phyloP scores from a whole-genome alignment of 129 eudicot genomes.

The Ambrosia trifida region DNA sequence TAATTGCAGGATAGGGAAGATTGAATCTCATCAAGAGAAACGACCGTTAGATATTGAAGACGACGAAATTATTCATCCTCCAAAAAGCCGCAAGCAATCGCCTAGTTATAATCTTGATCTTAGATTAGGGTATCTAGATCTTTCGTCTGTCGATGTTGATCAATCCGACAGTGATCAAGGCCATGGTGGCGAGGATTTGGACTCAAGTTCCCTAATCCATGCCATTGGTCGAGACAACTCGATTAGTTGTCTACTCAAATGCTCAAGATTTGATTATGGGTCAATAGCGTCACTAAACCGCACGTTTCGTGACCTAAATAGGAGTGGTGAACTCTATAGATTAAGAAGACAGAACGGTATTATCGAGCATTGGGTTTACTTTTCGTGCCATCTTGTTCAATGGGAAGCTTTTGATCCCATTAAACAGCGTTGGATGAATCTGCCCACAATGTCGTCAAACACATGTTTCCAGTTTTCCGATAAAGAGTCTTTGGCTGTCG shows the following conservation, averaged over 20 bases:
- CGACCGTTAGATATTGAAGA: constrained; percentile 48
- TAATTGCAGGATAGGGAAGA: constrained; percentile 47
- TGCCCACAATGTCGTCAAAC: constrained; percentile 63
- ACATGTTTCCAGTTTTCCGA: constrained; percentile 66
- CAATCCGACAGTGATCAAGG: constrained; percentile 35
- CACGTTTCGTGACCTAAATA: constrained; percentile 59
- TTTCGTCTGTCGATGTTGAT: constrained; percentile 32
- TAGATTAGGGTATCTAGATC: constrained; percentile 40
- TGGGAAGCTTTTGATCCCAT: constrained; percentile 93
- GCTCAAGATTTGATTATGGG: constrained; percentile 81
- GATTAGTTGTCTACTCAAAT: constrained; percentile 60
- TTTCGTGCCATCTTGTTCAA: constrained; percentile 73
- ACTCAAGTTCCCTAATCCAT: constrained; percentile 57
- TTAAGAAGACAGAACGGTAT: constrained; percentile 48
- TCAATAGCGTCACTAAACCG: constrained; percentile 65
- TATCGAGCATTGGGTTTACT: constrained; percentile 89
- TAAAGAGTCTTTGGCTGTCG: constrained; percentile 85
- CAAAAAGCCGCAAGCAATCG: constrained; percentile 41
- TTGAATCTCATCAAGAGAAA: constrained; percentile 55
- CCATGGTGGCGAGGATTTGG: constrained; percentile 34
- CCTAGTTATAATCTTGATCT: constrained; percentile 29
- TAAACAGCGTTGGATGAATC: constrained; percentile 65
- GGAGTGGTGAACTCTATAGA: constrained; percentile 64
- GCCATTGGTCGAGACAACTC: constrained; percentile 74
- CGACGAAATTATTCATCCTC: constrained; percentile 32